Percentiles rank a stretch among this genome's conserved stretches.
Evolutionary conservation across 2,329 filamentous ascomycete species (phyloP).

Genomic region (Acrodontium crateriforme): DNA sequence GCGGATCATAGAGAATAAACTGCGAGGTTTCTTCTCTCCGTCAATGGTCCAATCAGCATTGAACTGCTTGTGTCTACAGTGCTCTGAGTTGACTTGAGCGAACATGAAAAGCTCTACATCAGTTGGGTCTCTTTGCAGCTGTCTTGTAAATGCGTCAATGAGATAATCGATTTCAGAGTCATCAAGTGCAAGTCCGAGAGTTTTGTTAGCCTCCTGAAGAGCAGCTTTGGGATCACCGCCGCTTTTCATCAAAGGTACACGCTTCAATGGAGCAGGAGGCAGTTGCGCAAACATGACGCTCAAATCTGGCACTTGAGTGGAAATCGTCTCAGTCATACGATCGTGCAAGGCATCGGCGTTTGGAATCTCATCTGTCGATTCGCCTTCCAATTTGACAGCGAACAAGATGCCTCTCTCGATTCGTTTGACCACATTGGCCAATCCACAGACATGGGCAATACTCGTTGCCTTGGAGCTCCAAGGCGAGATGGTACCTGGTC

Average conservation of each 20-base stretch:
- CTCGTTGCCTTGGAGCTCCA: conserved; percentile 96
- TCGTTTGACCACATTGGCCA: conserved; percentile 56
- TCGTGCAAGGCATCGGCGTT: conserved; percentile 68
- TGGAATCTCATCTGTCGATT: conserved; percentile 37
- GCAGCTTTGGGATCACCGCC: conserved; percentile 50
- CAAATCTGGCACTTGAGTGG: conserved; percentile 52
- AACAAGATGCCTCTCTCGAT: conserved; percentile 80
- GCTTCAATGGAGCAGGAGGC: conserved; percentile 50
- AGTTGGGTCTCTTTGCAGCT: conserved; percentile 52
- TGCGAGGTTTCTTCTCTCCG: conserved; percentile 62
- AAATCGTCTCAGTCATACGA: conserved; percentile 85
- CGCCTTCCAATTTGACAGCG: conserved; percentile 44
- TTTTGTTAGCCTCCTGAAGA: conserved; percentile 69
- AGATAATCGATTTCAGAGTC: conserved; percentile 84
- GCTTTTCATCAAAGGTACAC: conserved; percentile 48
- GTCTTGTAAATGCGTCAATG: conserved; percentile 63
- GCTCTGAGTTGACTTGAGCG: conserved; percentile 96
- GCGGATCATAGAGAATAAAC: conserved; percentile 88
- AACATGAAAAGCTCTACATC: conserved; percentile 99
- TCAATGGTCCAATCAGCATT: conserved; percentile 96
- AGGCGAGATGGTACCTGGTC: conserved; percentile 72
- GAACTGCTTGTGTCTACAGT: conserved; percentile 82
- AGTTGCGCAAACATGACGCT: conserved; percentile 66
- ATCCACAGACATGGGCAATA: conserved; percentile 81
- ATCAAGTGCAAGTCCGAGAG: conserved; percentile 75